Evolutionary conservation across 1,284 basidiomycete genomes (phyloP).

Genomic region (Pseudozyma sp.): DNA sequence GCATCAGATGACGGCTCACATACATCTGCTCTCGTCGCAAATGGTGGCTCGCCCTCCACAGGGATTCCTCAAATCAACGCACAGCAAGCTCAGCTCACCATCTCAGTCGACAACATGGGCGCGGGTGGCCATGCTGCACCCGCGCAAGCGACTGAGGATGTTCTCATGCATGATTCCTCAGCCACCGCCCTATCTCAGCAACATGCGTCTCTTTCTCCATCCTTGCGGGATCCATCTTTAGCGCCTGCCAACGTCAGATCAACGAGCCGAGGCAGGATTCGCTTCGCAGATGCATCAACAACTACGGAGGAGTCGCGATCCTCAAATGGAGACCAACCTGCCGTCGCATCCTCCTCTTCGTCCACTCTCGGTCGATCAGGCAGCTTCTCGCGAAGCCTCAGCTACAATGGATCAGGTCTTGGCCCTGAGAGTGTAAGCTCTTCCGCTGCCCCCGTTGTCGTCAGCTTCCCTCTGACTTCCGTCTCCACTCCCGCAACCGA

Average conservation of each 20-base stretch:
- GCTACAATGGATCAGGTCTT: slow-evolving; percentile 28
- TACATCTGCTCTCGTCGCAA: too few species aligned
- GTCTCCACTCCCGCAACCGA: slow-evolving; percentile 16
- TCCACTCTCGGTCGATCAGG: slow-evolving; percentile 32
- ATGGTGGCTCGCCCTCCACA: too few species aligned
- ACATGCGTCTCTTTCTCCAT: slow-evolving; percentile 26
- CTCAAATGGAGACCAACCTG: not conserved
- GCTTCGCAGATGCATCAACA: slow-evolving; percentile 19
- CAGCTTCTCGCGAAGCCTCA: slow-evolving; percentile 53
- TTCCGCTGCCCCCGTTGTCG: slow-evolving; percentile 32
- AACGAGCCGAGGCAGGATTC: slow-evolving; percentile 34
- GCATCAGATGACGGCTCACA: too few species aligned
- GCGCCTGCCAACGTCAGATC: slow-evolving; percentile 20
- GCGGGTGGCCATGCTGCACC: slow-evolving; percentile 45
- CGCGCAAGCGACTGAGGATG: slow-evolving; percentile 17
- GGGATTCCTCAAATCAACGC: not conserved
- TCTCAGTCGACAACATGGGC: slow-evolving; percentile 56
- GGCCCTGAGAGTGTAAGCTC: slow-evolving; percentile 47
- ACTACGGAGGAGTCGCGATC: too few species aligned
- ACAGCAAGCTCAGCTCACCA: slow-evolving; percentile 33
- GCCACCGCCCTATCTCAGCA: slow-evolving; percentile 46
- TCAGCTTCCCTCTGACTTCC: slow-evolving; percentile 44
- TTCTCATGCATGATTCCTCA: slow-evolving; percentile 35
- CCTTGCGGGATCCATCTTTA: slow-evolving; percentile 31
- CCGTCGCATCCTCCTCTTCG: slow-evolving; percentile 8